These are phyloP conservation scores for Crithidia expoeki DNA, from an alignment of 208 protist genomes.

Conservation along the genomic window DNA sequence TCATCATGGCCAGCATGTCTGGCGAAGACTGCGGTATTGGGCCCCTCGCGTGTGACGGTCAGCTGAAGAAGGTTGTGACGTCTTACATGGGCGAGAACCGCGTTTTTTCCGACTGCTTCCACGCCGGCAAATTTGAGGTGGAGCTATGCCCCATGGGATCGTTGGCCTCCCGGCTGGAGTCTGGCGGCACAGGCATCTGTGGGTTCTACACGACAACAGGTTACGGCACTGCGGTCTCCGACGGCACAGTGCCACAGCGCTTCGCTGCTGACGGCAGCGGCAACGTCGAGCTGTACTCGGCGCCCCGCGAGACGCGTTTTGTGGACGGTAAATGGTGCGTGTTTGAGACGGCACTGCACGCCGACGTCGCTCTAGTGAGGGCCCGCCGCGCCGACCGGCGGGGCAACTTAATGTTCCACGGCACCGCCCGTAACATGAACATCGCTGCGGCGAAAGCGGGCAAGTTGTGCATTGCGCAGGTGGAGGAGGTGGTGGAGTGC, in stretches of 20 bases:
- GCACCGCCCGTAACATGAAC: slow-evolving; percentile 95
- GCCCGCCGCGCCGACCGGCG: slow-evolving; percentile 91
- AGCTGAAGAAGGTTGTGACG: slow-evolving; percentile 75
- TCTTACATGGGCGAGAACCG: slow-evolving; percentile 96
- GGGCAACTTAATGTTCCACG: slow-evolving; percentile 77
- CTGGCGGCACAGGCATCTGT: slow-evolving; percentile 94
- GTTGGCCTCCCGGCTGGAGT: slow-evolving; percentile 90
- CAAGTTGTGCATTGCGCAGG: slow-evolving; percentile 92
- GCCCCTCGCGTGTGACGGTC: slow-evolving; percentile 77
- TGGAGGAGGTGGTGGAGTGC: slow-evolving; percentile 93
- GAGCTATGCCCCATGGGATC: slow-evolving; percentile 96
- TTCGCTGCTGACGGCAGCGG: slow-evolving; percentile 77
- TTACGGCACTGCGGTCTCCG: slow-evolving; percentile 86
- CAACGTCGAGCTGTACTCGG: slow-evolving; percentile 56
- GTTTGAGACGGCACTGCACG: slow-evolving; percentile 89
- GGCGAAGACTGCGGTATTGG: slow-evolving; percentile 94
- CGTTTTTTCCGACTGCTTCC: slow-evolving; percentile 90
- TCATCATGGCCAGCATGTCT: slow-evolving; percentile 90
- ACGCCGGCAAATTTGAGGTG: slow-evolving; percentile 93
- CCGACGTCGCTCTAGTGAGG: slow-evolving; percentile 93
- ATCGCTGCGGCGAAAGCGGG: slow-evolving; percentile 75
- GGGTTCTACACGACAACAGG: slow-evolving; percentile 96
- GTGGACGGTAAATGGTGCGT: slow-evolving; percentile 90
- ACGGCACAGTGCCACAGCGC: slow-evolving; percentile 88
- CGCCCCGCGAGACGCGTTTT: slow-evolving; percentile 72